Evolutionary conservation across 2,329 filamentous ascomycete species (phyloP).

Genomic region (Stachybotrys echinatus): DNA sequence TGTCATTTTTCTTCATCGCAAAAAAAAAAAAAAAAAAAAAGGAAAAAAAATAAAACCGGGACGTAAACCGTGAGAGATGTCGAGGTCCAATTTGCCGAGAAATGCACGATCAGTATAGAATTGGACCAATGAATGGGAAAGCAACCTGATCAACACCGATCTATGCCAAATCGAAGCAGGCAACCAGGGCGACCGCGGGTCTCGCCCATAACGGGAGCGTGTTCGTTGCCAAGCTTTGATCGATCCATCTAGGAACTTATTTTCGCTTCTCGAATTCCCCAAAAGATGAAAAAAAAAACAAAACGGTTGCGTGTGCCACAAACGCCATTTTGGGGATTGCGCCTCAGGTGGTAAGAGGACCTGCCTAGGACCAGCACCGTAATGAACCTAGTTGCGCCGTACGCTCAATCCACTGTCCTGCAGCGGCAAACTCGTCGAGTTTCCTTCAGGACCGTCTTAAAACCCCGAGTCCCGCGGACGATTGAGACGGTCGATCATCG

Average conservation of each 20-base stretch:
- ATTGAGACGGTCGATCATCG: slow-evolving; percentile 49
- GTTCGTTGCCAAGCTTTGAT: too few relatives aligned
- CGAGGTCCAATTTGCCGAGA: not conserved
- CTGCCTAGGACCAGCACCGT: not conserved
- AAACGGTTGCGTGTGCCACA: not conserved
- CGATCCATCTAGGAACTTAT: not conserved
- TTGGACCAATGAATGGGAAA: not conserved
- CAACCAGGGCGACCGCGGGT: not conserved
- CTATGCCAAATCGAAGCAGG: not conserved
- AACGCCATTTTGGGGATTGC: not conserved
- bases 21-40: not conserved
- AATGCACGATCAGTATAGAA: not conserved
- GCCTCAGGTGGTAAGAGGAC: too few relatives aligned
- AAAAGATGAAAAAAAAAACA: not conserved
- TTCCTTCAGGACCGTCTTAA: not conserved
- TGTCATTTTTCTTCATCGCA: too few relatives aligned
- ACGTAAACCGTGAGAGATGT: not conserved
- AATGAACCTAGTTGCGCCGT: not conserved
- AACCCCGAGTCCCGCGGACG: slow-evolving; percentile 14
- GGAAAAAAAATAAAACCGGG: not conserved
- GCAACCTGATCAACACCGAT: not conserved
- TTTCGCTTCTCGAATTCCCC: not conserved
- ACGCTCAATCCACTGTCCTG: not conserved
- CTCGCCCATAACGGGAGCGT: not conserved
- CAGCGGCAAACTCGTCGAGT: not conserved